Conservation (phyloP, 2,329 filamentous ascomycete species). For the Myriosclerotinia scirpicola region DNA sequence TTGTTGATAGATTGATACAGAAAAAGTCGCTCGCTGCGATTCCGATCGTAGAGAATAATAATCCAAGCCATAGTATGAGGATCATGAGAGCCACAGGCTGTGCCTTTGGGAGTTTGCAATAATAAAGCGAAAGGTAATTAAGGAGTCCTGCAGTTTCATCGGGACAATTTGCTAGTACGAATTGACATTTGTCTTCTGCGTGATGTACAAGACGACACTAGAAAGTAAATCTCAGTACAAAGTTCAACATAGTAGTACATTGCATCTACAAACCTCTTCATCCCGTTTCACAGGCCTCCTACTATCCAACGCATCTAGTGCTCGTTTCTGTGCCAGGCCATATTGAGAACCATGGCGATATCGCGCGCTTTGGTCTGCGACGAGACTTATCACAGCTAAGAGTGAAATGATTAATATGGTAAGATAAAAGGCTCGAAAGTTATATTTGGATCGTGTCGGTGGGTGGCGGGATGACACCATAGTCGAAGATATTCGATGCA, state of each 20-base stretch:
- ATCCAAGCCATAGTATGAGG: slow-evolving; percentile 76
- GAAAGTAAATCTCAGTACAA: slow-evolving; percentile 14
- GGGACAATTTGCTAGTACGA: slow-evolving; percentile 76
- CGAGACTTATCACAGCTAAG: slow-evolving; percentile 37
- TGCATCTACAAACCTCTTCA: slow-evolving; percentile 36
- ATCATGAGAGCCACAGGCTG: slow-evolving; percentile 78
- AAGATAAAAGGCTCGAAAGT: slow-evolving; percentile 40
- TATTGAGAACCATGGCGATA: slow-evolving; percentile 36
- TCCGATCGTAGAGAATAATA: slow-evolving; percentile 95
- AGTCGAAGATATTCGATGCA: slow-evolving; percentile 32
- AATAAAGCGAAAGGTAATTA: slow-evolving; percentile 87
- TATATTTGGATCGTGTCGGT: slow-evolving; percentile 31
- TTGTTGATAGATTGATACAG: slow-evolving; percentile 93
- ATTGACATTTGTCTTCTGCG: slow-evolving; percentile 79
- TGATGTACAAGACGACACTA: slow-evolving; percentile 79
- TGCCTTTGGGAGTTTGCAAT: slow-evolving; percentile 69
- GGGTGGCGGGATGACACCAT: slow-evolving; percentile 28
- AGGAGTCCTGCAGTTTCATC: slow-evolving; percentile 89
- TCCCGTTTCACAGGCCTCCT: slow-evolving; percentile 37
- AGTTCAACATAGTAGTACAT: neutral
- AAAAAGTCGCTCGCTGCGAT: slow-evolving; percentile 99
- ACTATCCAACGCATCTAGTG: slow-evolving; percentile 33
- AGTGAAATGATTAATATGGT: slow-evolving; percentile 38
- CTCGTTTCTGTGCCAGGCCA: slow-evolving; percentile 35
- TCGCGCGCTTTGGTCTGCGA: slow-evolving; percentile 38